Base-by-base conservation (phyloP, 2,329 filamentous ascomycete genomes). In the Escovopsis sp. region DNA sequence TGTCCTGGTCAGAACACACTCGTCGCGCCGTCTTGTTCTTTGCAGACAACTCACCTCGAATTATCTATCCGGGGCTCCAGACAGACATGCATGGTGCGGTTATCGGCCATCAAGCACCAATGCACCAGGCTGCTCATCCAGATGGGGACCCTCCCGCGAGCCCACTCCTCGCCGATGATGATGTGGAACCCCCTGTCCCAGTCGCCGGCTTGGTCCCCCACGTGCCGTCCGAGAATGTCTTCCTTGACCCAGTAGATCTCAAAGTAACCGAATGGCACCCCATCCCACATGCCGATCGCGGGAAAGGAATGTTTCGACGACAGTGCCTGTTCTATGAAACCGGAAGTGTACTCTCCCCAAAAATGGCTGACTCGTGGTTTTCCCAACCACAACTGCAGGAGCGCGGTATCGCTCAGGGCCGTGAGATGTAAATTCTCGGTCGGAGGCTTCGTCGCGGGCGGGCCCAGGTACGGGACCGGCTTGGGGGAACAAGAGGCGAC, bases 221-320 rank as follows among this genome's bases (percentile, higher is more conserved):
- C 61, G 49, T 85, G 70, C 39, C 70, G 73, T 0, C 85, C 86
- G 1, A 98, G 59, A 0, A 69, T 65, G 55, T 96, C 91, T 58
- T 98, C 91, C 55, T 94, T 94, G 4, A 91, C 86, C 89, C 91
- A 98, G 64, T 98, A 98, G 32, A 98, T 73, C 65, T 98, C 91
- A 57, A 98, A 95, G 59, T 93, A 98, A 0, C 87, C 91, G 63
- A 96, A 98, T 0, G 89, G 89, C 46, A 89, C 82, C 10, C 86
- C 88, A 52, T 96, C 86, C 85, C 89, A 98, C 57, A 87, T 80
- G 1, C 85, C 91, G 47, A 96, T 89, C 0, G 81, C 86, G 0
- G 91, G 91, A 60, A 96, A 94, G 8, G 80, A 86, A 60, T 95
- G 82, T 15, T 71, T 69, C 18, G 72, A 78, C 11, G 69, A 69